A percentile compares a stretch with the other conserved stretches of the same genome.
phyloP scores from a whole-genome alignment of 371 early-diverging fungal genomes.

The Syncephalis plumigaleata region DNA sequence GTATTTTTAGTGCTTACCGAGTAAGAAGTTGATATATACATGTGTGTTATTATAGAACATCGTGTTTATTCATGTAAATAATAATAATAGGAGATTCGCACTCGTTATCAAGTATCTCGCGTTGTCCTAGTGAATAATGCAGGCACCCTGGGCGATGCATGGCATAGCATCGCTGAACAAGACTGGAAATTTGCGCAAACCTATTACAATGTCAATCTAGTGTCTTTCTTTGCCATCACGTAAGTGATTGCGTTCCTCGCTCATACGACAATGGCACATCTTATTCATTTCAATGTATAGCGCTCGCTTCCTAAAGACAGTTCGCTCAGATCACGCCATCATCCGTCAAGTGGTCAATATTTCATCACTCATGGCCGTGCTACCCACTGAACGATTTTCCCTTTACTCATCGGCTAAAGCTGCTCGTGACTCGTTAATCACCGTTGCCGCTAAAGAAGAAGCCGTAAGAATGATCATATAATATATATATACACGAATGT shows the following conservation, averaged over 20 bases:
- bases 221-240: constrained; percentile 27
- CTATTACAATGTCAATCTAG: constrained; percentile 38
- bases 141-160: constrained; percentile 59
- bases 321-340: constrained; percentile 10
- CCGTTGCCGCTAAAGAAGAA: constrained; percentile 48
- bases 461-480: constrained; percentile 7
- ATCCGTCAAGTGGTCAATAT: constrained; percentile 49
- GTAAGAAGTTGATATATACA: too few species aligned
- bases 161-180: constrained; percentile 33
- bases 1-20: constrained; percentile 1
- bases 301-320: constrained; percentile 16
- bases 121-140: constrained; percentile 61
- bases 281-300: constrained; percentile 16
- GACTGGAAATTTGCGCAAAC: constrained; percentile 21
- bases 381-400: constrained; percentile 63
- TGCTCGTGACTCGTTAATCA: constrained; percentile 65
- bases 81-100: not conserved
- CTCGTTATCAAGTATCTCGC: not conserved
- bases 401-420: constrained; percentile 78
- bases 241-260: constrained; percentile 13
- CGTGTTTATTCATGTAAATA: not conserved
- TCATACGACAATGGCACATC: too few species aligned
- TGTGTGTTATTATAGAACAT: too few species aligned
- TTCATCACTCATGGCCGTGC: constrained; percentile 66
- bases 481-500: too few species aligned